Evolutionary conservation across 148 eudicot genomes (phyloP), one percentile per base, ranked within the genome.

Genomic region (Arctostaphylos glauca): DNA sequence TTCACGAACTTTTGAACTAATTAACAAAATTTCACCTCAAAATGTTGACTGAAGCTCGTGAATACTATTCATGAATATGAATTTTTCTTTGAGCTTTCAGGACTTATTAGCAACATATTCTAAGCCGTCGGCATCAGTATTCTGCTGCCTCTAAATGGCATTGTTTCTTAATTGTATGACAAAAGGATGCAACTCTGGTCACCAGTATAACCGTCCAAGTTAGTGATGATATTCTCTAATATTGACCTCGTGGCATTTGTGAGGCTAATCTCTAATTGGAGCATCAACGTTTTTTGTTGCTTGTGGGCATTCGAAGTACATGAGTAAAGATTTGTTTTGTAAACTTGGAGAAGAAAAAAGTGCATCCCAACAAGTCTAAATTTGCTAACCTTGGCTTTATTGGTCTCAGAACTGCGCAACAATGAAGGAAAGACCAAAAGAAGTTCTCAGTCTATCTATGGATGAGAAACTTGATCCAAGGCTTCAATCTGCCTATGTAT

Each of bases 371-470:
- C 38, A 31, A 31, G 38, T 31, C 38, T 31, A 31, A 53, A 53
- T 7, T 53, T 53, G 13, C 55, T 53, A 53, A 53, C 38, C 38
- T 53, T 53, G 13, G 73, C 49, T 2, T 77, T 94, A 88, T 66
- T 93, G 83, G 91, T 91, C 66, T 87, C 90, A 44, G 38, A 82
- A 90, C 73, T 87, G 90, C 74, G 85, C 74, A 62, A 90, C 93
- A 47, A 87, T 31, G 90, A 92, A 81, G 38, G 38, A 31, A 31
- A 31, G 38, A 31, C 38, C 38, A 31, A 31, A 31, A 31, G 38
- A 1, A 31, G 86, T 90, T 55, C 80, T 91, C 78, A 85, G 87
- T 50, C 89, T 86, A 16, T 86, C 91, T 9, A 50, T 18, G 38
- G 90, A 91, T 81, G 90, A 89, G 75, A 83, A 90, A 84, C 86